These are phyloP conservation scores for Lobosporangium transversale DNA, from an alignment of 192 early-diverging fungal species.

Conservation along the genomic window DNA sequence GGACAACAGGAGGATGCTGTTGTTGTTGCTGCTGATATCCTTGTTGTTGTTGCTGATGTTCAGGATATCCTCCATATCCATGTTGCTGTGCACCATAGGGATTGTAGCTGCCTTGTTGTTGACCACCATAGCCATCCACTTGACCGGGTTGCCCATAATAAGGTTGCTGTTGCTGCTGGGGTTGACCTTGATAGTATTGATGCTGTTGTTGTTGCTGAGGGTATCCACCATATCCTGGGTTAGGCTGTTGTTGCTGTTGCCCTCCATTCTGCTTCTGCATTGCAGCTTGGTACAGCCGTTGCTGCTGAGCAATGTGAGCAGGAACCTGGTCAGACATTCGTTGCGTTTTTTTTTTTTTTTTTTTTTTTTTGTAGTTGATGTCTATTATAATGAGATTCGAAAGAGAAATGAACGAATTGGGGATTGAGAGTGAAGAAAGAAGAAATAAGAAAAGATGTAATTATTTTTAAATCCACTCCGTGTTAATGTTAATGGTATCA, in stretches of 20 bases:
- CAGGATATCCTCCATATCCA: constrained; percentile 23
- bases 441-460: too few species aligned
- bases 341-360: not conserved
- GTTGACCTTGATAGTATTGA: constrained; percentile 34
- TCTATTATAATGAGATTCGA: not conserved
- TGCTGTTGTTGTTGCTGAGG: constrained; percentile 35
- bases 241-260: constrained; percentile 14
- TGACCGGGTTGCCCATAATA: constrained; percentile 28
- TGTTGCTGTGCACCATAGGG: too few species aligned
- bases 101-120: not conserved
- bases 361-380: too few species aligned
- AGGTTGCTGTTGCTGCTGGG: constrained; percentile 36
- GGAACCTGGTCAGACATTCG: constrained; percentile 45
- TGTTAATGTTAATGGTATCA: too few species aligned
- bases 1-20: constrained; percentile 10
- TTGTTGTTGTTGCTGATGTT: constrained; percentile 29
- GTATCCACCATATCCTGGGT: constrained; percentile 24
- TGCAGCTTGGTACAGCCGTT: constrained; percentile 48
- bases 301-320: constrained; percentile 51
- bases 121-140: constrained; percentile 16
- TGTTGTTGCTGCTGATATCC: constrained; percentile 26
- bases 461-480: too few species aligned
- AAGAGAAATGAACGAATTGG: not conserved
- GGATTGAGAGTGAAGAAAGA: not conserved
- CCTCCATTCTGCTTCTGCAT: constrained; percentile 50